phyloP scores from a whole-genome alignment of 78 protist species.

The Dictyostelium capitatum region DNA sequence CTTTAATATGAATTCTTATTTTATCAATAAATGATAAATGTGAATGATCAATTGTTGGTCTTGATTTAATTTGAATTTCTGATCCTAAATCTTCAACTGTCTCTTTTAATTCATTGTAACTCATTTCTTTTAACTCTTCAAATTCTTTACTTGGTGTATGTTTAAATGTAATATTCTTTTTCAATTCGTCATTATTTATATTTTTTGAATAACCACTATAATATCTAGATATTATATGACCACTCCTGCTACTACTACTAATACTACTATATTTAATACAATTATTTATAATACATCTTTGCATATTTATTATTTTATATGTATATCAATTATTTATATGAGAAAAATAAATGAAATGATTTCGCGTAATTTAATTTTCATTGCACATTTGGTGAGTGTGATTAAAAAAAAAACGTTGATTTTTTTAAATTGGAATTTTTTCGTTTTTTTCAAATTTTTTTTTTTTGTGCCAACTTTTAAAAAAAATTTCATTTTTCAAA shows the following conservation, averaged over 20 bases:
- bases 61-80: not conserved
- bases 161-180: not conserved
- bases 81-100: not conserved
- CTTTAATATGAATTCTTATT: constrained; percentile 19
- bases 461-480: not conserved
- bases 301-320: not conserved
- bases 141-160: not conserved
- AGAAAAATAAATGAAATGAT: too few relatives aligned
- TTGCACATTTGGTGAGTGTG: too few relatives aligned
- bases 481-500: not conserved
- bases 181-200: too few relatives aligned
- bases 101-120: not conserved
- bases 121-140: not conserved
- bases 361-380: not conserved
- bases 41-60: not conserved
- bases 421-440: too few relatives aligned
- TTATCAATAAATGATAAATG: constrained; percentile 37
- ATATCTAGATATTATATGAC: too few relatives aligned
- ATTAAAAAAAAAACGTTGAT: too few relatives aligned
- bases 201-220: too few relatives aligned
- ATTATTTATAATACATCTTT: not conserved
- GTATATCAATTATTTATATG: too few relatives aligned
- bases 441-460: too few relatives aligned
- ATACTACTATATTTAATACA: too few relatives aligned
- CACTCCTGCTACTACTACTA: too few relatives aligned